Base-by-base conservation (phyloP, 768 basidiomycete genomes). In the Crepidotus variabilis region DNA sequence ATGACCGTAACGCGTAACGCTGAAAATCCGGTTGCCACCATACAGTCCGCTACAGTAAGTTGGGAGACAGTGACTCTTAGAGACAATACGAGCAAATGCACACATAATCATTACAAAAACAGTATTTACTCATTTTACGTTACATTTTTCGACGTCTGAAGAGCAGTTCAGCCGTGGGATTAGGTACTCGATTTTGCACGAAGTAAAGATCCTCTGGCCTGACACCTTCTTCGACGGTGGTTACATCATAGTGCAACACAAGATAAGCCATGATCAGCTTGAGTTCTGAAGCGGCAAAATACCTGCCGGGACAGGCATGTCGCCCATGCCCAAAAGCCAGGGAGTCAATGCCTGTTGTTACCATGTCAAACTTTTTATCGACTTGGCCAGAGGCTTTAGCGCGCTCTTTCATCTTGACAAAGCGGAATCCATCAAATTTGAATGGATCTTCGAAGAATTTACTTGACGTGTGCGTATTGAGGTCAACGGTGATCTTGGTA, bases 361-460 rank as follows among this genome's bases (percentile, higher is more conserved):
- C 67, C 57, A 65, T 69, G 57, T 61, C 66, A 58, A 53, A 64
- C 53, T 51, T 65, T 55, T 45, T 65, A 20, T 55, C 63, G 21
- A 50, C 58, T 47, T 34, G 58, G 14, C 53, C 53, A 6, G 24
- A 23, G 9, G 33, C 16, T 3, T 21, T 43, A 1, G 52, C 57
- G 7, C 24, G 20, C 54, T 32, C 65, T 52, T 68, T 62, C 54
- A 66, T 63, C 10, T 66, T 63, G 52, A 69, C 51, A 60, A 76
- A 79, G 0, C 81, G 71, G 57, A 73, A 74, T 0, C 73, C 72
- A 23, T 80, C 73, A 59, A 82, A 83, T 14, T 54, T 58, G 5
- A 65, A 51, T 0, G 78, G 60, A 50, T 76, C 61, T 0, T 59
- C 23, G 60, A 77, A 78, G 11, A 51, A 57, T 61, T 21, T 51